These are phyloP conservation scores for Capronia americana DNA, from an alignment of 2,329 filamentous ascomycete species.

Conservation along the genomic window DNA sequence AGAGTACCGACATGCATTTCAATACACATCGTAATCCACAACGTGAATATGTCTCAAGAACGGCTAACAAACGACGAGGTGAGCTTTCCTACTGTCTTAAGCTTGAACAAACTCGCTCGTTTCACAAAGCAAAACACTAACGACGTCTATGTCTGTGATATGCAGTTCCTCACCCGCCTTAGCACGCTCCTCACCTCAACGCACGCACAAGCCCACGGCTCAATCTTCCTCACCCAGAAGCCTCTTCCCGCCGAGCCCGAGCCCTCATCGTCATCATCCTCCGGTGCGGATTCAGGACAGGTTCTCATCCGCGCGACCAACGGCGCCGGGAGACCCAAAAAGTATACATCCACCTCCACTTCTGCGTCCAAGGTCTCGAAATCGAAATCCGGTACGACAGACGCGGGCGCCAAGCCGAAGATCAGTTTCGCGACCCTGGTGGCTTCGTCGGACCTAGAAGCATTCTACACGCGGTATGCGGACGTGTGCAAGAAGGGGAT, in stretches of 20 bases:
- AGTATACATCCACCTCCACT: neutral
- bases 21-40: too few relatives aligned
- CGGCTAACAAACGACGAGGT: neutral
- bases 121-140: neutral
- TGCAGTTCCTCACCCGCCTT: conserved; percentile 54
- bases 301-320: conserved; percentile 85
- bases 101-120: neutral
- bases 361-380: conserved; percentile 35
- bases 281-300: conserved; percentile 49
- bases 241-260: conserved; percentile 56
- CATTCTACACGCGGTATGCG: conserved; percentile 83
- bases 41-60: neutral
- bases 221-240: conserved; percentile 54
- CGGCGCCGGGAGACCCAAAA: conserved; percentile 64
- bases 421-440: conserved; percentile 86
- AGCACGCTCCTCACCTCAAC: conserved; percentile 49
- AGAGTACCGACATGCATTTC: neutral
- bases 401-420: conserved; percentile 61
- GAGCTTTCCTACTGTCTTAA: neutral
- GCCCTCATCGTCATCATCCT: conserved; percentile 60
- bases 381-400: conserved; percentile 51
- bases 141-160: neutral
- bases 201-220: conserved; percentile 50
- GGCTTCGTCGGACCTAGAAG: conserved; percentile 73
- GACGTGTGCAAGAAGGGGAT: conserved; percentile 91